phyloP scores from a whole-genome alignment of 139 green algal species.

The Chlorella sp. region DNA sequence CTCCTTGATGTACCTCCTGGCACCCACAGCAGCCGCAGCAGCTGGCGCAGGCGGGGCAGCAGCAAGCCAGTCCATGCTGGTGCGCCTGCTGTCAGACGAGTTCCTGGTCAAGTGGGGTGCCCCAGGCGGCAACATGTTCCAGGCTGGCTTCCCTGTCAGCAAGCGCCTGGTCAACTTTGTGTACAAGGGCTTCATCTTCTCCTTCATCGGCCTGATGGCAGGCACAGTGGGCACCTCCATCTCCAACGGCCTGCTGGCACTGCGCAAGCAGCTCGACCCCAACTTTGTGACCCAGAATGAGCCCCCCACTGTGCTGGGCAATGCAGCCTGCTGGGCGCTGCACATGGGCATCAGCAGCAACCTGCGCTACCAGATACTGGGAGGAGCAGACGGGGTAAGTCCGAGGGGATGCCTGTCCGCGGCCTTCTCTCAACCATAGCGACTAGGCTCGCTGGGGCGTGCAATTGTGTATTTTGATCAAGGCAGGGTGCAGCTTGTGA shows the following conservation, averaged over 20 bases:
- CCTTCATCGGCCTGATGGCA: constrained; percentile 71
- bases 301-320: no score
- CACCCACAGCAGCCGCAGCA: constrained; percentile 54
- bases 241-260: constrained; percentile 70
- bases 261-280: constrained; percentile 36
- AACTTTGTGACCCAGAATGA: constrained; percentile 24
- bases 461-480: no score
- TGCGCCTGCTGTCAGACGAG: constrained; percentile 58
- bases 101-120: constrained; percentile 59
- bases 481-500: no score
- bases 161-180: constrained; percentile 68
- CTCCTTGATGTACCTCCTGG: constrained; percentile 85
- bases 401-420: no score
- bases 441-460: no score
- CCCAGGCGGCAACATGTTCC: constrained; percentile 89
- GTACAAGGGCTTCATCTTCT: constrained; percentile 25
- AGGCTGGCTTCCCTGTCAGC: constrained; percentile 61
- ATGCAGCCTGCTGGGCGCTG: no score
- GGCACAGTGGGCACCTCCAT: constrained; percentile 77
- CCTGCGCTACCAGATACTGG: no score
- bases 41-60: constrained; percentile 27
- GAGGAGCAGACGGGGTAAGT: no score
- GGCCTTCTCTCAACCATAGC: no score
- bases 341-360: no score
- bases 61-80: constrained; percentile 30